Percentiles rank a stretch among this genome's conserved stretches.
Conservation (phyloP, 2,329 filamentous ascomycete species). For the Pseudocercospora fuligena region DNA sequence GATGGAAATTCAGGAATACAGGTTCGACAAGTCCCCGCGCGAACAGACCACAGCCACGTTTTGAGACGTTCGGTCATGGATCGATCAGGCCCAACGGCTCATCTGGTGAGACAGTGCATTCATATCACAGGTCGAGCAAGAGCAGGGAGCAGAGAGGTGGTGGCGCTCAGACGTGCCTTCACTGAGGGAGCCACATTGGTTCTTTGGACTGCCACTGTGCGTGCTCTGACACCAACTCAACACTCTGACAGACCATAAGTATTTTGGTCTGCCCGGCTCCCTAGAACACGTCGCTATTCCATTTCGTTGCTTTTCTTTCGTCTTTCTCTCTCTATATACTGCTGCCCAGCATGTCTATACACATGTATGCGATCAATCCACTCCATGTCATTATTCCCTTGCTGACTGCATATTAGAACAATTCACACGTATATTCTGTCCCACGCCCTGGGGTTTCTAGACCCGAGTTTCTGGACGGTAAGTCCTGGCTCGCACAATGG, state of each 20-base stretch:
- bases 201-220: neutral
- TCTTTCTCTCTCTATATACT: neutral
- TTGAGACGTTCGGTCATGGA: too few relatives aligned
- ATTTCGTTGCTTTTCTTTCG: too few relatives aligned
- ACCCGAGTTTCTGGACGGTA: neutral
- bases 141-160: too few relatives aligned
- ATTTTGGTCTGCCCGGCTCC: neutral
- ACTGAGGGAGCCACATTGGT: too few relatives aligned
- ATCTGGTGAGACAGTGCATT: too few relatives aligned
- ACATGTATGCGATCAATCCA: neutral
- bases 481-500: neutral
- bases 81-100: too few relatives aligned
- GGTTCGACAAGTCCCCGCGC: too few relatives aligned
- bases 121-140: too few relatives aligned
- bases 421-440: neutral
- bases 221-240: neutral
- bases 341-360: neutral
- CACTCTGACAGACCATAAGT: neutral
- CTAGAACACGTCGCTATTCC: too few relatives aligned
- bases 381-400: neutral
- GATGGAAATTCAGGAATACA: too few relatives aligned
- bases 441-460: neutral
- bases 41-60: too few relatives aligned
- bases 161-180: too few relatives aligned
- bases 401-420: neutral